Conservation (phyloP, 169 alveolate genomes). For the Cryptosporidium xiaoi region DNA sequence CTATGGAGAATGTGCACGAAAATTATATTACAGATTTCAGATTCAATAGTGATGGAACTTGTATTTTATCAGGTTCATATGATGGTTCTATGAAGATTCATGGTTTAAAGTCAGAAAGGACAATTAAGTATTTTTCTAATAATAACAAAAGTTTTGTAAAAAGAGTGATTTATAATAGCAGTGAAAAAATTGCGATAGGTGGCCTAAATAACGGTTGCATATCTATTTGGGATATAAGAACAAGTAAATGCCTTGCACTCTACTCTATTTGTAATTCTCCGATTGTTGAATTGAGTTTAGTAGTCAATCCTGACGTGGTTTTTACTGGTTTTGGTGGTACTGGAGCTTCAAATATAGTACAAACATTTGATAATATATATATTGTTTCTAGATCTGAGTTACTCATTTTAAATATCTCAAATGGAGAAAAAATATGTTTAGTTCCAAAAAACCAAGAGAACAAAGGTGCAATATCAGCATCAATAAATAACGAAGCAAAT, state of each 20-base stretch:
- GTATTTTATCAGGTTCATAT: constrained; percentile 38
- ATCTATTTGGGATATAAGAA: constrained; percentile 44
- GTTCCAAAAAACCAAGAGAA: neutral
- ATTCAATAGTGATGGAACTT: constrained; percentile 45
- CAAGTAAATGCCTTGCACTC: constrained; percentile 19
- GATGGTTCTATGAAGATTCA: constrained; percentile 55
- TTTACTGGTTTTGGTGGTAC: neutral
- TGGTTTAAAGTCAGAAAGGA: constrained; percentile 53
- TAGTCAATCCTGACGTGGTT: neutral
- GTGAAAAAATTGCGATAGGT: constrained; percentile 38
- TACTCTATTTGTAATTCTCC: constrained; percentile 27
- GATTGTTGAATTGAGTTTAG: constrained; percentile 5
- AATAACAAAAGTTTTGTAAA: constrained; percentile 2
- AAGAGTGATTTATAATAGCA: constrained; percentile 20
- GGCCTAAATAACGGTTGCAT: constrained; percentile 47
- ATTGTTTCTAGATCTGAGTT: constrained; percentile 19
- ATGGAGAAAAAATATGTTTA: constrained; percentile 17
- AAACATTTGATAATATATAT: constrained; percentile 19
- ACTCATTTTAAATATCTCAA: constrained; percentile 20
- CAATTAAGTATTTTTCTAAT: constrained; percentile 38
- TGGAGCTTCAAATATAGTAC: neutral
- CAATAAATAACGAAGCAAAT: neutral
- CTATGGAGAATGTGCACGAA: constrained; percentile 20
- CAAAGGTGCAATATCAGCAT: neutral
- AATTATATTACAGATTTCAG: constrained; percentile 20